Conservation (phyloP, 1,139 yeast genomes). For the Kodamaea sp. region DNA sequence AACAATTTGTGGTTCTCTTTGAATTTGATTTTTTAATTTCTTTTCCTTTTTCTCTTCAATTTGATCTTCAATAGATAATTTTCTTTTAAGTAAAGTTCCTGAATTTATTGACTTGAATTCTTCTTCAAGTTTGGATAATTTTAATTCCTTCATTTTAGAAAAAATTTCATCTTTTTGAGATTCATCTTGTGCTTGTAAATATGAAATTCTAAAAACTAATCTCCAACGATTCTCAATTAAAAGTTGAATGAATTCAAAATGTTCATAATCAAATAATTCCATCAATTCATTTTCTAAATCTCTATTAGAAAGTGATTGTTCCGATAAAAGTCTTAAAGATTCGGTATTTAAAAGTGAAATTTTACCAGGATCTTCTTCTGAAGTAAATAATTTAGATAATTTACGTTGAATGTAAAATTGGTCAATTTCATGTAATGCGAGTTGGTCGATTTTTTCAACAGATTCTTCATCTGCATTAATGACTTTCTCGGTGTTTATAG, state of each 20-base stretch:
- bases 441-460: background rate
- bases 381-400: slow-evolving; percentile 11
- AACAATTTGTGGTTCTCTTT: slow-evolving; percentile 50
- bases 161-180: slow-evolving; percentile 27
- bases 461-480: slow-evolving; percentile 7
- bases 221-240: slow-evolving; percentile 51
- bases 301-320: slow-evolving; percentile 27
- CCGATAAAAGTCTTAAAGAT: slow-evolving; percentile 16
- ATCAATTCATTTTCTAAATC: slow-evolving; percentile 51
- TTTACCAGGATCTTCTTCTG: slow-evolving; percentile 15
- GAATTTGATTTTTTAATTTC: background rate
- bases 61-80: slow-evolving; percentile 8
- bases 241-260: slow-evolving; percentile 45
- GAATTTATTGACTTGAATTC: slow-evolving; percentile 21
- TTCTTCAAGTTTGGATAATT: slow-evolving; percentile 21
- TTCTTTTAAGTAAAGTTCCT: slow-evolving; percentile 14
- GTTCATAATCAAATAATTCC: slow-evolving; percentile 49
- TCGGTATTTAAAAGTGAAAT: slow-evolving; percentile 16
- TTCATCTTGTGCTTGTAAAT: slow-evolving; percentile 34
- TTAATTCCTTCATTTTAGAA: slow-evolving; percentile 21
- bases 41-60: slow-evolving; percentile 8
- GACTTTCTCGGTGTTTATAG: slow-evolving; percentile 19
- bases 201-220: slow-evolving; percentile 52
- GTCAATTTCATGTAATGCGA: slow-evolving; percentile 23
- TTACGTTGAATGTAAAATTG: slow-evolving; percentile 24